Percentiles rank a stretch among this genome's conserved stretches.
Conservation (phyloP, 78 protist species). For the Trichosphaerium sp. region DNA sequence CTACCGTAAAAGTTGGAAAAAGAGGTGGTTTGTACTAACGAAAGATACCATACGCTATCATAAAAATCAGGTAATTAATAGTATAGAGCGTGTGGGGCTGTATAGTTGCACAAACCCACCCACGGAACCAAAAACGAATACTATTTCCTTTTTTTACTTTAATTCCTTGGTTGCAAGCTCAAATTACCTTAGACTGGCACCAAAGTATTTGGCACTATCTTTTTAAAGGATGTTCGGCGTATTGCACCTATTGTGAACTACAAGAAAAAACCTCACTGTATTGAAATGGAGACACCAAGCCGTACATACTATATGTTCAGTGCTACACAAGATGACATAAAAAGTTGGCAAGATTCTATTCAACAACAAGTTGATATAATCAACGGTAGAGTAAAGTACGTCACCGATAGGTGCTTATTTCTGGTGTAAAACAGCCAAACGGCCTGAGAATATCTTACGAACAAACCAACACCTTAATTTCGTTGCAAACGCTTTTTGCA, state of each 20-base stretch:
- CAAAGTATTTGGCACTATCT: constrained; percentile 36
- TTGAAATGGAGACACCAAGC: constrained; percentile 44
- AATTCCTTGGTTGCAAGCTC: constrained; percentile 2
- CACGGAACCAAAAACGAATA: neutral
- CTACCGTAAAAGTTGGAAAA: constrained; percentile 43
- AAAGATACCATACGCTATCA: constrained; percentile 39
- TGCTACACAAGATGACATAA: constrained; percentile 18
- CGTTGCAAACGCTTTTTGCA: too few relatives aligned
- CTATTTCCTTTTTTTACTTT: neutral
- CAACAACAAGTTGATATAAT: neutral
- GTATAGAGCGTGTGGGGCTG: neutral
- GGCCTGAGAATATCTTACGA: too few relatives aligned
- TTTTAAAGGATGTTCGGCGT: constrained; percentile 9
- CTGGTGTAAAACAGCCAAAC: too few relatives aligned
- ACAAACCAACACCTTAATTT: too few relatives aligned
- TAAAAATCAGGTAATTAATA: constrained; percentile 19
- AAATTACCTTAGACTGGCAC: too few relatives aligned
- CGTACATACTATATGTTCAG: constrained; percentile 39
- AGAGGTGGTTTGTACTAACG: constrained; percentile 58
- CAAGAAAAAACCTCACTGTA: constrained; percentile 33
- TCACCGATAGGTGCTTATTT: too few relatives aligned
- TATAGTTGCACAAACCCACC: too few relatives aligned
- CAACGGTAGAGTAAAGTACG: too few relatives aligned
- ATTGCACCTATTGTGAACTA: constrained; percentile 6
- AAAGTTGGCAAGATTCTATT: constrained; percentile 18